Base-by-base conservation (phyloP, 2,329 filamentous ascomycete species). In the Xylaria sp. region DNA sequence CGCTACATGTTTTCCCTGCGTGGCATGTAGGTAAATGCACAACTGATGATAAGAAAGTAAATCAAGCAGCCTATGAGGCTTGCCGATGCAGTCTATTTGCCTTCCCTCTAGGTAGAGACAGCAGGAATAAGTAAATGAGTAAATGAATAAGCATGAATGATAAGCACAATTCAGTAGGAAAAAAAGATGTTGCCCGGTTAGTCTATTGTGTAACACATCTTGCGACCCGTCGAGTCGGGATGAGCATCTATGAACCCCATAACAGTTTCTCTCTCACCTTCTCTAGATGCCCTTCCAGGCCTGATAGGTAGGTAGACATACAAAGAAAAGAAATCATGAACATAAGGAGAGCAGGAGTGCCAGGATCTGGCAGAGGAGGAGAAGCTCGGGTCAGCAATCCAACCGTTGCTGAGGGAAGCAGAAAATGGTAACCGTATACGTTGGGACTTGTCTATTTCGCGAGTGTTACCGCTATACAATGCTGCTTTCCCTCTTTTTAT, bases 321-420 rank as follows among this genome's bases (percentile, higher is more conserved):
- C 4, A 55, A 28, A 49, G 59, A 36, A 58, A 18, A 49, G 39
- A 48, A 31, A 66, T 5, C 18, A 66, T 2, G 25, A 48, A 2
- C 18, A 31, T n/a, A 36, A 41, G n/a, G 46, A 31, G 28, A 31
- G 36, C 28, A 60, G 28, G 10, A 25, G 25, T 20, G 65, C 54
- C 57, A 60, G 68, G 61, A 61, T 46, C n/a, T 56, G 28, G 62
- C 48, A 28, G 57, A 46, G n/a, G 39, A 49, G 60, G 12, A 23
- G n/a, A 39, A 62, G 39, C 18, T 61, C 68, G 68, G 68, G 68
- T 70, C 61, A 70, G 58, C 68, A 68, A 63, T 70, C 66, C 36
- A 63, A 70, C 58, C 65, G 62, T 48, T 39, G 23, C 31, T 39
- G n/a, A 41, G 31, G 49, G 28, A 41, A 15, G 20, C 48, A 3